Base-by-base conservation (phyloP, 257 asterid genomes). In the Leptodermis oblonga region DNA sequence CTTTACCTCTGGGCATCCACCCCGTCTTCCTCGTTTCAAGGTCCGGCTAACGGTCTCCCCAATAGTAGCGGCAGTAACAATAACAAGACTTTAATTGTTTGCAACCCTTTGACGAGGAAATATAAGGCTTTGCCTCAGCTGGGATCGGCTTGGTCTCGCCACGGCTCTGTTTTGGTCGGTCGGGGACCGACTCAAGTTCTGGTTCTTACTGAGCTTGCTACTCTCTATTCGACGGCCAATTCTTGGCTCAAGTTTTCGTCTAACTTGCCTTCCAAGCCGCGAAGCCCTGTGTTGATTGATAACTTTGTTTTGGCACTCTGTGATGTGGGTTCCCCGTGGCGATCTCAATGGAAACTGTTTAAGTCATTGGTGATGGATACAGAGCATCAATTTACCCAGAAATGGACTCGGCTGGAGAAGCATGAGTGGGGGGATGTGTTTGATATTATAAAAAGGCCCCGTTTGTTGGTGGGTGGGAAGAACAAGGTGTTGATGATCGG, bases 61-160 rank as follows among this genome's bases (percentile, higher is more conserved):
- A 62, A 41, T 31, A 56, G 62, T 17, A 26, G 33, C 12, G 51
- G 30, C 49, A 28, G 7, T 42, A 48, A 34, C 46, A 68, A 25
- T 25, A 68, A 63, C 20, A 92, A 92, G 74, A 83, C 89, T 67
- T 89, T 90, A 26, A 79, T 92, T 12, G 95, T 87, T 1, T 92
- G 98, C 56, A 92, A 92, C 74, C 98, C 98, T 28, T 77, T 92
- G 65, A 85, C 95, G 42, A 76, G 80, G 9, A 75, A 76, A 25
- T 93, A 74, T 62, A 87, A 70, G 68, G 85, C 84, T 69, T 87
- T 93, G 6, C 98, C 98, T 6, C 98, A 88, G 84, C 88, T 93
- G 68, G 98, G 98, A 70, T 90, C 97, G 0, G 98, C 98, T 45
- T 93, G 98, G 98, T 93, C 95, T 18, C 92, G 95, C 76, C 97